These are phyloP conservation scores for Colletotrichum sp. DNA, from an alignment of 2,329 filamentous ascomycete species.

Conservation along the genomic window DNA sequence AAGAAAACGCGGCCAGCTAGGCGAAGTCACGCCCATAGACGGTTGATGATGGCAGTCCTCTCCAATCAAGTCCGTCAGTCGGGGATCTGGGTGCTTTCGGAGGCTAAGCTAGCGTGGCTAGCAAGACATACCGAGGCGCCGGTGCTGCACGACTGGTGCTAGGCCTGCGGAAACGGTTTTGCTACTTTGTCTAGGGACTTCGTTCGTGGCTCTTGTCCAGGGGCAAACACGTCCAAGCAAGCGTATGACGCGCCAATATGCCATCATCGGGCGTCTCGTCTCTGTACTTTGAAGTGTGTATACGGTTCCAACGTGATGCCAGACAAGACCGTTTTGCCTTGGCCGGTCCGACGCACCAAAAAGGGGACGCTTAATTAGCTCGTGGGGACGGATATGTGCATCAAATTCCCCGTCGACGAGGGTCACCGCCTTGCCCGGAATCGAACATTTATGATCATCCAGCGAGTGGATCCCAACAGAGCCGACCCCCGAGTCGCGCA, in stretches of 20 bases:
- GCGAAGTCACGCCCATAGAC: neutral
- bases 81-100: conserved; percentile 3
- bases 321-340: conserved; percentile 4
- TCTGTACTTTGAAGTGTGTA: neutral
- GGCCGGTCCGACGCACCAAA: conserved; percentile 7
- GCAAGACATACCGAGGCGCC: neutral
- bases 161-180: neutral
- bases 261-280: neutral
- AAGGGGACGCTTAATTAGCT: conserved; percentile 19
- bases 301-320: neutral
- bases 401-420: conserved; percentile 19
- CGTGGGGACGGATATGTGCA: conserved; percentile 20
- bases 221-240: neutral
- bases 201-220: neutral
- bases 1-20: neutral
- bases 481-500: neutral
- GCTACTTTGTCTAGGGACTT: neutral
- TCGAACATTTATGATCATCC: neutral
- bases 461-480: neutral
- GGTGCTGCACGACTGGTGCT: conserved; percentile 7
- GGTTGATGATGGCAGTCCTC: neutral
- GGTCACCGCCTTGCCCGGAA: conserved; percentile 1
- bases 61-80: neutral
- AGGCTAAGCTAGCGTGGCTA: neutral
- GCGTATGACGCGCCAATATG: neutral